Evolutionary conservation across 495 filamentous ascomycete species (phyloP).

Genomic region (Hyphodiscus hymeniophilus): DNA sequence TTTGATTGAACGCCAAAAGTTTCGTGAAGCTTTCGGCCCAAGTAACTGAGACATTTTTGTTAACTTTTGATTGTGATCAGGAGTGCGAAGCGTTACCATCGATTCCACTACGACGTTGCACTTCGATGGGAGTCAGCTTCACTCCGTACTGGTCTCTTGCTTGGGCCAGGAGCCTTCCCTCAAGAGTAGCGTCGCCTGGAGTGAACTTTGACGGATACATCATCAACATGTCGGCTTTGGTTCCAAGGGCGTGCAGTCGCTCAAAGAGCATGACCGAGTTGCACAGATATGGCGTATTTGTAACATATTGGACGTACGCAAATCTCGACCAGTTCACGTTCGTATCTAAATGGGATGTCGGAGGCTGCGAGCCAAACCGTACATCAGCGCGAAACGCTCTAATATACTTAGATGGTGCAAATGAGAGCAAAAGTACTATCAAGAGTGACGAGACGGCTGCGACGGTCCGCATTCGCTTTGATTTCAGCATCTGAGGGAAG

Average conservation of each 20-base stretch:
- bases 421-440: not conserved
- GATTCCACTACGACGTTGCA: conserved; percentile 40
- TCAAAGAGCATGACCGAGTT: conserved; percentile 73
- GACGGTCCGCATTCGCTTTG: not conserved
- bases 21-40: conserved; percentile 62
- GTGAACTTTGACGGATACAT: conserved; percentile 56
- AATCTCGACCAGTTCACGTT: conserved; percentile 48
- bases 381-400: too few relatives aligned
- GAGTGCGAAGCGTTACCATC: conserved; percentile 27
- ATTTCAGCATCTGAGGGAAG: not conserved
- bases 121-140: conserved; percentile 47
- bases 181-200: conserved; percentile 24
- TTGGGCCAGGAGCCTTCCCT: conserved; percentile 48
- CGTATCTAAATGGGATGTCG: too few relatives aligned
- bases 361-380: too few relatives aligned
- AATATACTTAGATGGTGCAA: too few relatives aligned
- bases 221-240: conserved; percentile 56
- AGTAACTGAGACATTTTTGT: conserved; percentile 27
- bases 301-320: conserved; percentile 69
- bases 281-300: conserved; percentile 59
- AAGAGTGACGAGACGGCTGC: not conserved
- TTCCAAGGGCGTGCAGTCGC: conserved; percentile 48
- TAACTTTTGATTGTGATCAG: not conserved
- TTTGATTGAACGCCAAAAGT: conserved; percentile 63
- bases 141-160: conserved; percentile 56